Evolutionary conservation across 2,329 filamentous ascomycete species (phyloP), one percentile per base, ranked within the genome.

Genomic region (Coniochaeta ligniaria): DNA sequence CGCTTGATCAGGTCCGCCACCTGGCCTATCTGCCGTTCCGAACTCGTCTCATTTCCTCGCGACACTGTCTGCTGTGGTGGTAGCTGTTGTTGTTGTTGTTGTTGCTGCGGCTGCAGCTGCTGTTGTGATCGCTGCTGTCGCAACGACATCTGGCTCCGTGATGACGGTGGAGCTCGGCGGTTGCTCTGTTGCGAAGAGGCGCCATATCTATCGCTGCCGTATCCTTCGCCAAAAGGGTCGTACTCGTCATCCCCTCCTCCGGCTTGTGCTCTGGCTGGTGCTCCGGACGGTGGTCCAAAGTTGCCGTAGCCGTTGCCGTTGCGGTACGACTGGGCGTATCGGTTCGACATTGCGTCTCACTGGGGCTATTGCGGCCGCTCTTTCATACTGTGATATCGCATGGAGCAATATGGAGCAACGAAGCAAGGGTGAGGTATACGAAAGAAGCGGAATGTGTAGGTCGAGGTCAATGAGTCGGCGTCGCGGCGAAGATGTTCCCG

Each of bases 1-100:
- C 83, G 78, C 71, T 93, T 88, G 69, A 99, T 96, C 66, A 90
- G 87, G 66, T 91, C 87, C 57, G 98, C 80, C 2, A 96, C 84
- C 67, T 85, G 79, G 57, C 76, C 74, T 62, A 86, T 85, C 70
- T 85, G 81, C 57, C 79, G 75, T 72, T 84, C 82, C 59, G 82
- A 81, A 64, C 74, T 82, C 50, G 81, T 78, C 66, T 71, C 70
- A 52, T 66, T 64, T 17, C 47, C 22, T 7, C 22, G 47, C 47
- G 47, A 17, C 5, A 59, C 67, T 35, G 68, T 65, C 62, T 52
- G 66, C 61, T 61, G 69, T 65, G 52, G 68, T 60, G 64, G 63
- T 59, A 65, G 63, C 45, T 64, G 63, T 41, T 63, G 70, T 65
- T 54, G 68, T 60, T 63, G 63, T 59, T 66, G 63, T 43, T 63